Evolutionary conservation across 805 yeast genomes (phyloP), one percentile per base, ranked within the genome.

Genomic region (Cyberlindnera subsufficiens): DNA sequence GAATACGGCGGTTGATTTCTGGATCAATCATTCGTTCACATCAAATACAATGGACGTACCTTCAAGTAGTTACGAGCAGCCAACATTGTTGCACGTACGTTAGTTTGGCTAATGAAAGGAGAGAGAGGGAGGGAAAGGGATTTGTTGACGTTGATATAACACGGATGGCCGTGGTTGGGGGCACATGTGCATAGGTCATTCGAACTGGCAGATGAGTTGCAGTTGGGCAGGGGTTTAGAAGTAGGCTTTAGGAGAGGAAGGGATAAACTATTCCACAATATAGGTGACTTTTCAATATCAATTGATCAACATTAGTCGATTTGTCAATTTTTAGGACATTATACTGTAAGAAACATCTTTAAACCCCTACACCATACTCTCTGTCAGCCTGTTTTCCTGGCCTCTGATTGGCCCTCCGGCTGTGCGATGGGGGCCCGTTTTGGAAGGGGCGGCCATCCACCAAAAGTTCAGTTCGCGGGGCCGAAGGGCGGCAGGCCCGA

Each of bases 21-120:
- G 27, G 11, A 22, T 30, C 32, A 30, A 14, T n/a, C 16, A 14
- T 5, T n/a, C 10, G n/a, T 16, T 30, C 32, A n/a, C 10, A n/a
- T 16, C 14, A 30, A 30, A n/a, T 3, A 30, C 32, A 30, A n/a
- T 14, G 10, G 14, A 37, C 39, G 13, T 16, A 37, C 39, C 18
- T 37, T 49, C 41, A 44, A 33, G 37, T 40, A n/a, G 43, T 40
- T 42, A 42, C 53, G 50, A 37, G 53, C 53, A 42, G 53, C 47
- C 53, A 50, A 44, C 53, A 50, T 50, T 36, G 36, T 35, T 27
- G 17, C 6, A 31, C 11, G 27, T 17, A 8, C 30, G 38, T 25
- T 11, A n/a, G 41, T 17, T 16, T 17, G 27, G 37, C 17, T 31
- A 31, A 29, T 17, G 39, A 27, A 30, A 10, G 33, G 18, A 15